These are phyloP conservation scores for Pseudogymnoascus sp. DNA, from an alignment of 2,329 filamentous ascomycete species.

Conservation along the genomic window DNA sequence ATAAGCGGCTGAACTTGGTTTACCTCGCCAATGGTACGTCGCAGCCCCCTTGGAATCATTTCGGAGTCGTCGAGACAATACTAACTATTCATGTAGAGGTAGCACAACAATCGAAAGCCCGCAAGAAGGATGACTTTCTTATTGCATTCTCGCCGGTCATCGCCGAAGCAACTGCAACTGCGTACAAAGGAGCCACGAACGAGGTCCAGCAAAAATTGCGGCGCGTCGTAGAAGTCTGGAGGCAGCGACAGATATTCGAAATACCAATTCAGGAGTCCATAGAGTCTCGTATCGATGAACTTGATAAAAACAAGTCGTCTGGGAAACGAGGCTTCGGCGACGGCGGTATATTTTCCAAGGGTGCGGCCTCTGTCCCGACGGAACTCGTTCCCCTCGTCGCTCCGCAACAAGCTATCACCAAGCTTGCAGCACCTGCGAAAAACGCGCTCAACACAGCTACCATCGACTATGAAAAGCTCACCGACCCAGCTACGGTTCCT, in stretches of 20 bases:
- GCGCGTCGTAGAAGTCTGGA: slow-evolving; percentile 91
- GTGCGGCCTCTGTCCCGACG: slow-evolving; percentile 53
- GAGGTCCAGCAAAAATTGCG: slow-evolving; percentile 84
- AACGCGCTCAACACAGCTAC: slow-evolving; percentile 62
- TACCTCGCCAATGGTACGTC: slow-evolving; percentile 86
- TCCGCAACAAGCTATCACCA: slow-evolving; percentile 64
- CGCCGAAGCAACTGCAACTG: slow-evolving; percentile 79
- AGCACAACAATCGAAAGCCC: slow-evolving; percentile 88
- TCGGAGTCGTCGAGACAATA: background rate
- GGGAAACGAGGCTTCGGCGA: slow-evolving; percentile 47
- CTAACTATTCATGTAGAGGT: slow-evolving; percentile 56
- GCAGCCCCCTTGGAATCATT: background rate
- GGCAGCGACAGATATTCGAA: slow-evolving; percentile 78
- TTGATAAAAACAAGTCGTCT: slow-evolving; percentile 51
- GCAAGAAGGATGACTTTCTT: slow-evolving; percentile 86
- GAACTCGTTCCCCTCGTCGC: slow-evolving; percentile 72
- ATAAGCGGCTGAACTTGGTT: slow-evolving; percentile 81
- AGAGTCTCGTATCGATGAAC: slow-evolving; percentile 66
- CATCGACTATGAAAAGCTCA: slow-evolving; percentile 76
- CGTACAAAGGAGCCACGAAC: slow-evolving; percentile 79
- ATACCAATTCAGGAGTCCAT: slow-evolving; percentile 69
- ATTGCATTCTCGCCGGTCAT: slow-evolving; percentile 86
- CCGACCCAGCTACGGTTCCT: slow-evolving; percentile 56
- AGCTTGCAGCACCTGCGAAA: slow-evolving; percentile 60
- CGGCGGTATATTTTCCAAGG: slow-evolving; percentile 62